Evolutionary conservation across 163 green algal species (phyloP).

Genomic region (Scenedesmus sp.): DNA sequence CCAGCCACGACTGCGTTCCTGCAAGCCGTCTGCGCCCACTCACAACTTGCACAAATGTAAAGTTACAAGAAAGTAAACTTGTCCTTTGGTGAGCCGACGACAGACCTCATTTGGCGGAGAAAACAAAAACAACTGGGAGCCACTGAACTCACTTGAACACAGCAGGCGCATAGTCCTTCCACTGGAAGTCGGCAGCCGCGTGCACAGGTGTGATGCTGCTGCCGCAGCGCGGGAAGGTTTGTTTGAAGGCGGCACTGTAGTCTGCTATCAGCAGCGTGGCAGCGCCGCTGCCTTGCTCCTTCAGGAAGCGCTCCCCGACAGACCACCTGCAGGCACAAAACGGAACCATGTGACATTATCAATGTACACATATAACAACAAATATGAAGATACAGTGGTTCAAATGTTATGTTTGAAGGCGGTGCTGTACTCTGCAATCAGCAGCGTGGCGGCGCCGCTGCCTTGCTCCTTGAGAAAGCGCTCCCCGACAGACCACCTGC

Average conservation of each 20-base stretch:
- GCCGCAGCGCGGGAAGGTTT: conserved; percentile 81
- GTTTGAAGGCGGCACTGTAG: neutral
- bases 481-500: neutral
- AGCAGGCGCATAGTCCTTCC: conserved; percentile 95
- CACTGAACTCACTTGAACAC: conserved; percentile 77
- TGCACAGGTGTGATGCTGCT: conserved; percentile 75
- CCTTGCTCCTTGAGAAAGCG: too few species aligned
- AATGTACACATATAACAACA: too few species aligned
- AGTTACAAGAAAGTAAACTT: too few species aligned
- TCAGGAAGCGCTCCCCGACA: neutral
- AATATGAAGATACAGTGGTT: too few species aligned
- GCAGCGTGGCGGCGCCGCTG: too few species aligned
- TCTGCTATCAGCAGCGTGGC: conserved; percentile 15
- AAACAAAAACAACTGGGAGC: neutral
- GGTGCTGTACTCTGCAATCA: too few species aligned
- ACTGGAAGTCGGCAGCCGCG: conserved; percentile 86
- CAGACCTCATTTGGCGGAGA: too few species aligned
- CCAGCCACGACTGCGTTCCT: neutral
- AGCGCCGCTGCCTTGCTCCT: neutral
- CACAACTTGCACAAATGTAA: too few species aligned
- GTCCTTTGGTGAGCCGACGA: too few species aligned
- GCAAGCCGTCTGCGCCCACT: neutral
- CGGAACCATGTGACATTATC: too few species aligned
- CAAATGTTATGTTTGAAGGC: too few species aligned
- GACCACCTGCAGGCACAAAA: neutral